A percentile compares a stretch with the other conserved stretches of the same genome.
phyloP scores from a whole-genome alignment of 2,329 filamentous ascomycete species.

The Alternaria solani region DNA sequence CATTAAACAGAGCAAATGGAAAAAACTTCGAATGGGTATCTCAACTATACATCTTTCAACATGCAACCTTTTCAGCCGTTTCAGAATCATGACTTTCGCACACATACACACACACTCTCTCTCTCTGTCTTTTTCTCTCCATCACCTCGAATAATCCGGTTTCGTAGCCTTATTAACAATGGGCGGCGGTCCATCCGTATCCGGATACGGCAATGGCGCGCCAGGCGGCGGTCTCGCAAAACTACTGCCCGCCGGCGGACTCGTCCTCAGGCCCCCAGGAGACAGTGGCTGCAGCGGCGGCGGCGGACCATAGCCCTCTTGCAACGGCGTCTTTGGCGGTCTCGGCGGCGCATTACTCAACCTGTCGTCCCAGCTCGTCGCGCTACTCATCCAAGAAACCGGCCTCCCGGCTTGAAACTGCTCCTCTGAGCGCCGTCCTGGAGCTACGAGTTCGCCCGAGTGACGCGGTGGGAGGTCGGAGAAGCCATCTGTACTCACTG shows the following conservation, averaged over 20 bases:
- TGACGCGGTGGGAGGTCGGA: conserved; percentile 41
- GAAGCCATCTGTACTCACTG: conserved; percentile 49
- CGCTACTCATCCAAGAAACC: conserved; percentile 36
- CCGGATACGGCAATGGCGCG: conserved; percentile 75
- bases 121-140: not conserved
- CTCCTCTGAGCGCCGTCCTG: conserved; percentile 43
- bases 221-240: conserved; percentile 45
- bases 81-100: not conserved
- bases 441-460: conserved; percentile 72
- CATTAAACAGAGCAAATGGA: not conserved
- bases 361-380: conserved; percentile 38
- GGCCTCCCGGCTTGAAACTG: conserved; percentile 36
- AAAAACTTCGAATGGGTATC: conserved; percentile 28
- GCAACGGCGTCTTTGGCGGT: conserved; percentile 53
- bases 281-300: conserved; percentile 33
- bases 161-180: conserved; percentile 86
- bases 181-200: conserved; percentile 82
- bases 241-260: conserved; percentile 24
- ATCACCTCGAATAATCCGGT: conserved; percentile 65
- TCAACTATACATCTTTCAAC: conserved; percentile 15
- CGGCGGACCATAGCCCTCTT: conserved; percentile 31
- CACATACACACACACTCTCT: not conserved
- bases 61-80: not conserved
- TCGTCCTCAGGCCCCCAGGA: not conserved
- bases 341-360: conserved; percentile 44